Evolutionary conservation across 495 filamentous ascomycete species (phyloP).

Genomic region (Podospora sp.): DNA sequence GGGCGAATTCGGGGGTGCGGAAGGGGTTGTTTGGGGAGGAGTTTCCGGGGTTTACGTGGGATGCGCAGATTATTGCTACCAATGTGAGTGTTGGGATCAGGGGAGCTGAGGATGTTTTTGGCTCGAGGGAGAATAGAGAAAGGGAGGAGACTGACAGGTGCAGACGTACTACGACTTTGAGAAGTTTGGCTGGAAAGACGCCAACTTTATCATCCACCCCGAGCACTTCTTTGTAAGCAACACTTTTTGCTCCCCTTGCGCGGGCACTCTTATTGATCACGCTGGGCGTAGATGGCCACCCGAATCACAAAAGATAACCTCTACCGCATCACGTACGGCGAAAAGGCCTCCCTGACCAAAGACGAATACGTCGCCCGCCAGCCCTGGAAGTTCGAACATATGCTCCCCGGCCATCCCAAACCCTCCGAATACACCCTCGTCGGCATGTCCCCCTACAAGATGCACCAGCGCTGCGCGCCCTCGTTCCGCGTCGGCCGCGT

Average conservation of each 20-base stretch:
- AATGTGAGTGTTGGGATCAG: constrained; percentile 52
- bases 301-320: constrained; percentile 59
- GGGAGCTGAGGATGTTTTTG: too few species aligned
- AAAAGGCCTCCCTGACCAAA: constrained; percentile 50
- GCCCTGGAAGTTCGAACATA: constrained; percentile 54
- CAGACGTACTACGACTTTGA: constrained; percentile 60
- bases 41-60: constrained; percentile 62
- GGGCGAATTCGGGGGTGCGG: constrained; percentile 58
- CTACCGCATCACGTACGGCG: constrained; percentile 64
- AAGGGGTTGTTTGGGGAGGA: constrained; percentile 60
- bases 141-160: background rate
- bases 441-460: constrained; percentile 59
- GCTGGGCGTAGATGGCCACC: constrained; percentile 53
- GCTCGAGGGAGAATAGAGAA: background rate
- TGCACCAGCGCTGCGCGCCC: constrained; percentile 63
- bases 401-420: constrained; percentile 62
- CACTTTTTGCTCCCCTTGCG: background rate
- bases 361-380: constrained; percentile 59
- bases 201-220: constrained; percentile 62
- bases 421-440: constrained; percentile 58
- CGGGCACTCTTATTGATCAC: too few species aligned
- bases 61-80: constrained; percentile 62
- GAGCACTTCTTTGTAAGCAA: constrained; percentile 53
- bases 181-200: constrained; percentile 57
- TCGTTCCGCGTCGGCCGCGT: constrained; percentile 59